Evolutionary conservation across 345 rosid genomes (phyloP), one percentile per base, ranked within the genome.

Genomic region (Pelargonium nanum): DNA sequence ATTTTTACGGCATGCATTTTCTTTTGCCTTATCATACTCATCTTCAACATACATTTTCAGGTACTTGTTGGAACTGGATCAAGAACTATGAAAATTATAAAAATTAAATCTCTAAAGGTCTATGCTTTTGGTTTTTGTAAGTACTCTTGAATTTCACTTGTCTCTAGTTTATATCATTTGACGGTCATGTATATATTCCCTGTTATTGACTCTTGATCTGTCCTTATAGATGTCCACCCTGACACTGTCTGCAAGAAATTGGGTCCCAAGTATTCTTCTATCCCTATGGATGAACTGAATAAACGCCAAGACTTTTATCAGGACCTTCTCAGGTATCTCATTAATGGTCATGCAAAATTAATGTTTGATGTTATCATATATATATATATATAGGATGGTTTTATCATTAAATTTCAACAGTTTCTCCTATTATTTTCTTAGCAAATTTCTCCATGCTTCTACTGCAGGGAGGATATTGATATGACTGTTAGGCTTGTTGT

Each of bases 11-110:
- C 15, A 2, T 40, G 48, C 15, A 40, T 17, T 40, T 12, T 12
- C 15, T 40, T 40, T 40, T 40, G 48, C 48, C 2, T 40, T 40
- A 40, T 12, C 48, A 12, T 40, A 40, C 48, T 40, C 48, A 40
- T 9, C 48, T 12, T 40, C 15, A 1, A 40, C 48, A 40, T 40
- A 12, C 15, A 40, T 40, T 56, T 72, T 60, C 83, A 89, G 95
- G 86, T 89, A 64, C 98, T 92, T 82, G 95, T 92, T 67, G 96
- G 91, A 69, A 89, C 89, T 77, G 98, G 98, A 58, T 89, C 91
- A 32, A 79, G 83, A 84, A 86, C 86, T 34, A 82, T 87, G 91
- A 87, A 70, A 73, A 80, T 92, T 75, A 68, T 92, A 70, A 86
- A 66, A 82, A 75, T 89, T 62, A 92, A 88, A 62, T 83, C 95